These are phyloP conservation scores for Graphilbum fragrans DNA, from an alignment of 2,329 filamentous ascomycete species.

Conservation along the genomic window DNA sequence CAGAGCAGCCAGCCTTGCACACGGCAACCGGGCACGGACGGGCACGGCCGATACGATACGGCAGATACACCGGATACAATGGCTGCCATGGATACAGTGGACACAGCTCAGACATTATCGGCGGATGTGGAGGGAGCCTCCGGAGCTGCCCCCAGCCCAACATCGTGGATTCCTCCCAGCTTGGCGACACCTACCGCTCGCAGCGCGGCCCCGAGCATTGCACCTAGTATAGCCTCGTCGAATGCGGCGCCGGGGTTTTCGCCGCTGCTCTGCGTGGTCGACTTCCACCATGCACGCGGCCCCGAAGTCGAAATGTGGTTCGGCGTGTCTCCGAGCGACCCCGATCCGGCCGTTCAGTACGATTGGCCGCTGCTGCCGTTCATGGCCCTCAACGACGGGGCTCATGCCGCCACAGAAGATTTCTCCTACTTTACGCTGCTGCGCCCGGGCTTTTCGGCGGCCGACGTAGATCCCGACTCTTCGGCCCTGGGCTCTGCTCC, in stretches of 20 bases:
- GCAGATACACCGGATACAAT: too few relatives aligned
- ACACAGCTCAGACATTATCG: too few relatives aligned
- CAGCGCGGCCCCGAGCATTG: neutral
- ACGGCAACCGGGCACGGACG: too few relatives aligned
- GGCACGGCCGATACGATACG: too few relatives aligned
- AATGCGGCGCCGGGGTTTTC: slow-evolving; percentile 26
- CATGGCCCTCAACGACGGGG: slow-evolving; percentile 92
- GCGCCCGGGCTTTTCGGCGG: slow-evolving; percentile 39
- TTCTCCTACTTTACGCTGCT: slow-evolving; percentile 97
- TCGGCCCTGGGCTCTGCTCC: slow-evolving; percentile 39
- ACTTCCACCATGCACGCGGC: slow-evolving; percentile 75
- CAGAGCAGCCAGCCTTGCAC: too few relatives aligned
- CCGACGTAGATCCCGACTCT: slow-evolving; percentile 19
- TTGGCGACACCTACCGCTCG: too few relatives aligned
- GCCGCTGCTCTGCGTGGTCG: slow-evolving; percentile 67
- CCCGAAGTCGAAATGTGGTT: slow-evolving; percentile 94
- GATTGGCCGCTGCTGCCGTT: slow-evolving; percentile 90
- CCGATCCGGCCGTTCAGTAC: slow-evolving; percentile 69
- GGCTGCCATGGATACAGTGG: too few relatives aligned
- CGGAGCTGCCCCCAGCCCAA: neutral
- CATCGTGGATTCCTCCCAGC: neutral
- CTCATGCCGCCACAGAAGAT: slow-evolving; percentile 90
- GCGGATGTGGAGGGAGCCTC: too few relatives aligned
- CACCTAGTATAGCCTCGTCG: neutral
- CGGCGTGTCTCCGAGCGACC: slow-evolving; percentile 52